These are phyloP conservation scores for Coemansia sp. DNA, from an alignment of 192 early-diverging fungal species.

Conservation along the genomic window DNA sequence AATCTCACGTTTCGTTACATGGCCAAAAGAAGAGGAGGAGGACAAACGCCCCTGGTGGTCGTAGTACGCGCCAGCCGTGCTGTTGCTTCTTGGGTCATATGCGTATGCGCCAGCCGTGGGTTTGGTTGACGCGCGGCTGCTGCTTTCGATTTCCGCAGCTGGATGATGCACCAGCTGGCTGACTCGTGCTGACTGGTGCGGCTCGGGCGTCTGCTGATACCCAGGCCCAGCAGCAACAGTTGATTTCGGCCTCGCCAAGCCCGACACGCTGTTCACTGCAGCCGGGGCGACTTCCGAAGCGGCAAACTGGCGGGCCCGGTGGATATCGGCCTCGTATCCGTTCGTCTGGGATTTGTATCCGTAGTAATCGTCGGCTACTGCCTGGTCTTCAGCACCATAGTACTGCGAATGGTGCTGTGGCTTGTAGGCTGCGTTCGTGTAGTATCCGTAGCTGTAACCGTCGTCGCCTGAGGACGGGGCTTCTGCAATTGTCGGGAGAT, in stretches of 20 bases:
- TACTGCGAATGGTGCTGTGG: constrained; percentile 14
- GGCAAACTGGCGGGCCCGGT: neutral
- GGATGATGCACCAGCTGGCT: constrained; percentile 20
- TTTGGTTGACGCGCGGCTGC: neutral
- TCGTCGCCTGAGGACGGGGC: neutral
- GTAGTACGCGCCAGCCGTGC: constrained; percentile 15
- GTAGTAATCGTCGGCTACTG: constrained; percentile 6
- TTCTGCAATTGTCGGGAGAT: neutral
- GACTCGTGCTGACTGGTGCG: constrained; percentile 17
- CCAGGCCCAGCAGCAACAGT: constrained; percentile 1
- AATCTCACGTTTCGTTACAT: constrained; percentile 16
- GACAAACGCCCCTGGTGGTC: neutral
- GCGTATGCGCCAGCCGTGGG: constrained; percentile 8
- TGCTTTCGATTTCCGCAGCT: neutral
- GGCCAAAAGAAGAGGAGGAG: neutral
- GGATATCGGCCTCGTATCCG: neutral
- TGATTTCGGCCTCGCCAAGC: neutral
- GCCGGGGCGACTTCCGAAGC: neutral
- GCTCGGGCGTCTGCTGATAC: constrained; percentile 8
- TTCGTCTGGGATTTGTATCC: neutral
- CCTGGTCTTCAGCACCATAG: neutral
- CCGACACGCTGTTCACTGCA: neutral
- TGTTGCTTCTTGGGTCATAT: neutral
- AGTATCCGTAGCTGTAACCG: neutral
- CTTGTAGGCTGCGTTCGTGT: neutral